A percentile compares a stretch with the other conserved stretches of the same genome.
These are phyloP conservation scores for Corchorus olitorius DNA, from an alignment of 345 rosid species.

Conservation along the genomic window DNA sequence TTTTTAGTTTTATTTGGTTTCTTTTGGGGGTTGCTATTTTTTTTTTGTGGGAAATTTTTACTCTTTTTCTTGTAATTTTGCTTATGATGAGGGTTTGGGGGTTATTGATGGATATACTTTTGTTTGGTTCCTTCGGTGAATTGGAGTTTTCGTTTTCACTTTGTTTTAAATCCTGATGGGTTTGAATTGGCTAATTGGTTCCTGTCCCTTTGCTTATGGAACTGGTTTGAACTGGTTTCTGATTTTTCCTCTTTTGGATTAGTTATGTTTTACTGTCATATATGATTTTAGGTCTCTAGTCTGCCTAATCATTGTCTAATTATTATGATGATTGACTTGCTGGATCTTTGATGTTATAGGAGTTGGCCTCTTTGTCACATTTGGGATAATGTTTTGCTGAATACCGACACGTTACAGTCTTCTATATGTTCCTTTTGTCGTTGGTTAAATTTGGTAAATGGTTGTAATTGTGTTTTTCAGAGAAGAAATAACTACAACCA, in stretches of 20 bases:
- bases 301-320: slow-evolving; percentile 6
- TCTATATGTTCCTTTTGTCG: not conserved
- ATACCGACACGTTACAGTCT: not conserved
- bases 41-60: not conserved
- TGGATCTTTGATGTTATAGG: not conserved
- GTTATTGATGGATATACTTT: not conserved
- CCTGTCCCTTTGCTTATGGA: not conserved
- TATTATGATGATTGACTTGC: slow-evolving; percentile 6
- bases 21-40: not conserved
- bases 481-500: slow-evolving; percentile 58
- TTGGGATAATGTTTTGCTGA: not conserved
- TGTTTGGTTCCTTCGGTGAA: not conserved
- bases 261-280: not conserved
- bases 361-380: not conserved
- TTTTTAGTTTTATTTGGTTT: not conserved
- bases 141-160: slow-evolving; percentile 1
- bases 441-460: slow-evolving; percentile 6
- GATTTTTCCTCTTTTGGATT: not conserved
- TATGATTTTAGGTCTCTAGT: not conserved
- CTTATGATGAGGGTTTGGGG: not conserved
- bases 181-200: not conserved
- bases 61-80: not conserved
- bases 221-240: not conserved
- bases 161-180: slow-evolving; percentile 9
- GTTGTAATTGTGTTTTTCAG: slow-evolving; percentile 37